phyloP scores from a whole-genome alignment of 768 basidiomycete species.

The Crassisporium funariophilum region DNA sequence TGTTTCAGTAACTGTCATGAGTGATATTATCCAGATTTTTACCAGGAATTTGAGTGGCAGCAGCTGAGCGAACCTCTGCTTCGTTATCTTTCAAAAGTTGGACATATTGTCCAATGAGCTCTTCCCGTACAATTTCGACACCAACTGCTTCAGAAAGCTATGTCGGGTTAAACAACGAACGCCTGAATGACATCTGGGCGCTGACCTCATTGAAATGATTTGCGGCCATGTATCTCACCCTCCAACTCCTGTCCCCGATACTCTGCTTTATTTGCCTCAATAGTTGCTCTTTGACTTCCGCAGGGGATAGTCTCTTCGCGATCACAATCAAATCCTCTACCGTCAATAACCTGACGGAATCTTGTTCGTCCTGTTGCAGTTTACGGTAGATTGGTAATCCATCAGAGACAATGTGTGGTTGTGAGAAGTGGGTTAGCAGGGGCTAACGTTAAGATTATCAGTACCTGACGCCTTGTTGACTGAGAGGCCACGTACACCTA shows the following conservation, averaged over 20 bases:
- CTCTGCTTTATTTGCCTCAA: constrained; percentile 86
- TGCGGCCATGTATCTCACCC: constrained; percentile 98
- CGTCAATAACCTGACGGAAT: constrained; percentile 93
- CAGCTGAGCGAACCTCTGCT: constrained; percentile 96
- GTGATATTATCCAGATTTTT: too few species aligned
- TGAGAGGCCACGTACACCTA: constrained; percentile 68
- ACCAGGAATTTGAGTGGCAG: constrained; percentile 97
- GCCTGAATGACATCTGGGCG: neutral
- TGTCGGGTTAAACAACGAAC: constrained; percentile 2
- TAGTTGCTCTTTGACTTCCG: constrained; percentile 91
- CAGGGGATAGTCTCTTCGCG: constrained; percentile 77
- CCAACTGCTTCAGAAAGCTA: constrained; percentile 93
- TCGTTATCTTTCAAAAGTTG: constrained; percentile 97
- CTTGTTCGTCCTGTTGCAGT: constrained; percentile 95
- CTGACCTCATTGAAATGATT: constrained; percentile 93
- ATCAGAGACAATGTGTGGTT: constrained; percentile 81
- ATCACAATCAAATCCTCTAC: constrained; percentile 95
- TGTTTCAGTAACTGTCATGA: constrained; percentile 9
- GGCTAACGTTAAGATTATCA: constrained; percentile 49
- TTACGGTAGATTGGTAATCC: constrained; percentile 91
- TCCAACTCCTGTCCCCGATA: constrained; percentile 96
- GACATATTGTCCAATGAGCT: constrained; percentile 91
- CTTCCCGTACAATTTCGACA: constrained; percentile 86
- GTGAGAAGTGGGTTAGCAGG: constrained; percentile 76
- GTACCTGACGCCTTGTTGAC: neutral